Evolutionary conservation across 331 rosid species (phyloP), one percentile per base, ranked within the genome.

Genomic region (Prunus yedoensis): DNA sequence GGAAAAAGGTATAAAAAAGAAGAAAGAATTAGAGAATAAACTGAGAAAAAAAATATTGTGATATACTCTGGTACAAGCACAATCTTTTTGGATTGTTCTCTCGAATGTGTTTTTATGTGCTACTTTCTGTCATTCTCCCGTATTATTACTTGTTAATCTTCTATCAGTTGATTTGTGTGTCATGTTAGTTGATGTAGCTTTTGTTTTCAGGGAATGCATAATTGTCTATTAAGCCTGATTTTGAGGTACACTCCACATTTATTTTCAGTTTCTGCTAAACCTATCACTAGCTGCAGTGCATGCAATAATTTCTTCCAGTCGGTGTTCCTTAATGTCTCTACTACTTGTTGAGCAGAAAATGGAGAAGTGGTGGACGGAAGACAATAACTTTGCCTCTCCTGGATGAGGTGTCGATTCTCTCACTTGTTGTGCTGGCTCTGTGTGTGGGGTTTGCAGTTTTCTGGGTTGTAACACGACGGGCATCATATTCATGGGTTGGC

Each of bases 161-260:
- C 49, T 52, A 25, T 53, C 46, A 8, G 66, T 76, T 45, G 41
- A 78, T 43, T 13, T 68, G 7, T 43, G 25, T 73, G 35, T 59
- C 76, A 64, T 71, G 74, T 68, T 78, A 74, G 77, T 71, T 70
- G 66, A 81, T 64, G 65, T 66, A 23, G 70, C 32, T 82, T 83
- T 83, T 35, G 28, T 77, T 86, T 86, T 73, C 86, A 95, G 98
- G 99, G 99, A 83, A 87, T 95, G 99, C 99, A 95, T 83, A 83
- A 84, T 59, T 74, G 85, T 87, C 82, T 92, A 58, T 86, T 90
- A 63, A 83, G 84, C 78, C 89, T 90, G 78, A 53, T 74, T 78
- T 81, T 73, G 73, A 87, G 97, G 98, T 95, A 90, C 38, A 67
- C 60, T 25, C 49, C 3, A 30, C 72, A 30, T 66, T 47, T 73